A percentile compares a stretch with the other conserved stretches of the same genome.
These are phyloP conservation scores for Maudiozyma barnettii DNA, from an alignment of 805 yeast genomes.

Conservation along the genomic window DNA sequence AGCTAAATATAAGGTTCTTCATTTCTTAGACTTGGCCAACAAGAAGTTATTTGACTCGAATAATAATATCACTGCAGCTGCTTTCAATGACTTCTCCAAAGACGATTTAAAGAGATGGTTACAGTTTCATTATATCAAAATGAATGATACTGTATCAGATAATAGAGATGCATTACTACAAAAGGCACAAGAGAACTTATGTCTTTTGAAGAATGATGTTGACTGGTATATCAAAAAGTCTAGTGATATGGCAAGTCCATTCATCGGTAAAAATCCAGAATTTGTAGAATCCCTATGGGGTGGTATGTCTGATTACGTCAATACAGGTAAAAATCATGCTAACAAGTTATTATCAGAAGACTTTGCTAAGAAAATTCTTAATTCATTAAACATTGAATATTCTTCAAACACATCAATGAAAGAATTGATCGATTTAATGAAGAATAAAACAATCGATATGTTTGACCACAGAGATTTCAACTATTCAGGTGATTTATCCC, in stretches of 20 bases:
- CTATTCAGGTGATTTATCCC: neutral
- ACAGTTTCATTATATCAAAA: constrained; percentile 34
- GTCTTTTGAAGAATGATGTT: constrained; percentile 33
- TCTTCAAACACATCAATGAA: too few species aligned
- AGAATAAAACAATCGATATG: neutral
- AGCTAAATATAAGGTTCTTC: constrained; percentile 32
- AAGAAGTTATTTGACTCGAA: constrained; percentile 32
- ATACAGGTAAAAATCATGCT: constrained; percentile 14
- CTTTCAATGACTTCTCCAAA: constrained; percentile 44
- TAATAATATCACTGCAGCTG: constrained; percentile 34
- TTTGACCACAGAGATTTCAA: neutral
- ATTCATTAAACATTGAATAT: too few species aligned
- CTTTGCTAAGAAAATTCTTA: too few species aligned
- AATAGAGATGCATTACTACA: constrained; percentile 31
- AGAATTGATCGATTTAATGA: too few species aligned
- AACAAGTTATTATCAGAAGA: constrained; percentile 15
- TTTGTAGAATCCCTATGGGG: constrained; percentile 22
- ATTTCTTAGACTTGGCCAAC: constrained; percentile 32
- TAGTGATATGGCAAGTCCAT: constrained; percentile 29
- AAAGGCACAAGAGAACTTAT: constrained; percentile 29
- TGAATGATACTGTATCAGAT: constrained; percentile 28
- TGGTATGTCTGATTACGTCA: constrained; percentile 6
- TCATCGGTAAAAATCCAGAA: constrained; percentile 28
- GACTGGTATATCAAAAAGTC: constrained; percentile 29
- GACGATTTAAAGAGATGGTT: constrained; percentile 50